Evolutionary conservation across 2,329 filamentous ascomycete genomes (phyloP).

Genomic region (Talaromyces sp.): DNA sequence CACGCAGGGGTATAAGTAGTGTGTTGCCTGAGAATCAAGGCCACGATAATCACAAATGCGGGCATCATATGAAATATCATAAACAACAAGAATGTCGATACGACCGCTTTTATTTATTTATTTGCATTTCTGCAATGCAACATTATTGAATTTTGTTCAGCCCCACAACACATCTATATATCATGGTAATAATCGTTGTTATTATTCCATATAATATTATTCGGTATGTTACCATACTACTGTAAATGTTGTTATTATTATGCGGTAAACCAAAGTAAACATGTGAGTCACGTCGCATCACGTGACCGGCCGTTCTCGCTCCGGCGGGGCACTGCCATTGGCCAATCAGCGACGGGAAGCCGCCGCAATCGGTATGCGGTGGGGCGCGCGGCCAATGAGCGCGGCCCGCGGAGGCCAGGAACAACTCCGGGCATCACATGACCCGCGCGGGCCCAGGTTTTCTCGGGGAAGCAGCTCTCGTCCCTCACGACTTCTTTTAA

Average conservation of each 20-base stretch:
- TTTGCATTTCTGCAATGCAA: background rate
- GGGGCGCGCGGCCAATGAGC: background rate
- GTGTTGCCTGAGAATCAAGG: too few species aligned
- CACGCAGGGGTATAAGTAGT: background rate
- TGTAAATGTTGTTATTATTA: background rate
- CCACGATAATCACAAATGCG: too few species aligned
- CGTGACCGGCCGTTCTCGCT: background rate
- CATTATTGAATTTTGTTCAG: background rate
- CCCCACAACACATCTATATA: background rate
- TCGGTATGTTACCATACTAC: too few species aligned
- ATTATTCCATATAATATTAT: too few species aligned
- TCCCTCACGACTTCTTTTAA: conserved; percentile 8
- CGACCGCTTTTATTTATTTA: background rate
- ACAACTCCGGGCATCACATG: conserved; percentile 23
- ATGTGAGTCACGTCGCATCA: background rate
- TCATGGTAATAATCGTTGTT: background rate
- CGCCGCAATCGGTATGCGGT: conserved; percentile 8
- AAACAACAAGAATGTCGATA: background rate
- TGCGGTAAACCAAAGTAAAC: too few species aligned
- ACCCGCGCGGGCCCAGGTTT: conserved; percentile 14
- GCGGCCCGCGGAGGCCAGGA: conserved; percentile 19
- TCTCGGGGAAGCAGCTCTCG: conserved; percentile 1
- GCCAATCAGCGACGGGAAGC: conserved; percentile 14
- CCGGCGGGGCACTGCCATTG: background rate
- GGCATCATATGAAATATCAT: too few species aligned